These are phyloP conservation scores for Pythium graminicola DNA, from an alignment of 352 stramenopile genomes.

Conservation along the genomic window DNA sequence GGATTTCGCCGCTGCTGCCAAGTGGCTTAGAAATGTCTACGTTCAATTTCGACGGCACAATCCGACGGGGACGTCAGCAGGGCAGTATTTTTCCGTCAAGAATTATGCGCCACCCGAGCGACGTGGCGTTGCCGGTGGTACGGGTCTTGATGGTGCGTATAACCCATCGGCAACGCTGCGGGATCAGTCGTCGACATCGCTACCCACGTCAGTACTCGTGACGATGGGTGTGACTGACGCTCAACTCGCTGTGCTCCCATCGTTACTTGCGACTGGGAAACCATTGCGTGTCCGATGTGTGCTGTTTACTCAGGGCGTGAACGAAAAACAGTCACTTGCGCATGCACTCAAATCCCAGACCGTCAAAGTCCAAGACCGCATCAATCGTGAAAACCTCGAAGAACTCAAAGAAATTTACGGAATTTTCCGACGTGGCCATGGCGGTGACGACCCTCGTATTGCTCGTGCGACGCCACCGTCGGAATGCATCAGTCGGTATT, in stretches of 20 bases:
- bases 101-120: conserved; percentile 41
- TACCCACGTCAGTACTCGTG: conserved; percentile 38
- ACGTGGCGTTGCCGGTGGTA: conserved; percentile 14
- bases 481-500: conserved; percentile 22
- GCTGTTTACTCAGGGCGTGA: conserved; percentile 77
- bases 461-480: conserved; percentile 14
- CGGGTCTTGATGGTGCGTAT: conserved; percentile 17
- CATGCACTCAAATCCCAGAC: conserved; percentile 70
- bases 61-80: conserved; percentile 29
- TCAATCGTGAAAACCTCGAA: conserved; percentile 75
- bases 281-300: conserved; percentile 55
- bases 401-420: conserved; percentile 60
- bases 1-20: conserved; percentile 77
- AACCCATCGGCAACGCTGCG: conserved; percentile 4
- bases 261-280: conserved; percentile 36
- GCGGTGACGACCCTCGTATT: conserved; percentile 20
- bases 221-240: conserved; percentile 54
- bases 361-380: conserved; percentile 68
- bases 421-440: conserved; percentile 42
- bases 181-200: neutral
- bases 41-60: conserved; percentile 51
- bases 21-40: conserved; percentile 78
- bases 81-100: conserved; percentile 53
- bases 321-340: conserved; percentile 80
- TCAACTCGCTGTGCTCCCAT: conserved; percentile 48